These are phyloP conservation scores for Baudoinia panamericana DNA, from an alignment of 495 filamentous ascomycete genomes.

Conservation along the genomic window DNA sequence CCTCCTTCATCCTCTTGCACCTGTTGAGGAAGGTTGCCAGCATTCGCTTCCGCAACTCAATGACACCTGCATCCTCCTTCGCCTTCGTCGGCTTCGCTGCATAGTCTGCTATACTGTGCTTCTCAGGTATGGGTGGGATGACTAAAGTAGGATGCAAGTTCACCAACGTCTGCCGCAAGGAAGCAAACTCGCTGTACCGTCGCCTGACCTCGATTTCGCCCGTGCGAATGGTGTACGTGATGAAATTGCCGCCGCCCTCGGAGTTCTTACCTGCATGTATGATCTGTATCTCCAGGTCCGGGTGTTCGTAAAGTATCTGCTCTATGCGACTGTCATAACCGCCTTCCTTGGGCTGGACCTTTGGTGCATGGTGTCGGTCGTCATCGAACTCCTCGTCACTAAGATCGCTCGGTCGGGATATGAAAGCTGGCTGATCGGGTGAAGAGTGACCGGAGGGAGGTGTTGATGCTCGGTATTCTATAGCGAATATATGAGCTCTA, in stretches of 20 bases:
- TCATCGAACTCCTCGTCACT: conserved; percentile 51
- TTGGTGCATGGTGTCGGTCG: conserved; percentile 29
- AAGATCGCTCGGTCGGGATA: conserved; percentile 41
- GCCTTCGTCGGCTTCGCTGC: conserved; percentile 94
- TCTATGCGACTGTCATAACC: conserved; percentile 91
- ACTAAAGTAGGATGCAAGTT: conserved; percentile 87
- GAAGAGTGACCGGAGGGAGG: conserved; percentile 30
- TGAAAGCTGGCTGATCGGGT: conserved; percentile 41
- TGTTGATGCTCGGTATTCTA: conserved; percentile 30
- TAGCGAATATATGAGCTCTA: conserved; percentile 15
- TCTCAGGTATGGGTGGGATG: conserved; percentile 93
- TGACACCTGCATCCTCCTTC: conserved; percentile 92
- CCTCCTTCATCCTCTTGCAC: conserved; percentile 82
- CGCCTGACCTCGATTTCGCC: conserved; percentile 88
- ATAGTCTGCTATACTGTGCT: conserved; percentile 97
- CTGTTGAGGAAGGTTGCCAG: conserved; percentile 86
- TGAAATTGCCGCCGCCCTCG: conserved; percentile 79
- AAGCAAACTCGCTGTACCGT: conserved; percentile 95
- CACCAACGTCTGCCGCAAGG: conserved; percentile 72
- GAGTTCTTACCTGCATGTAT: conserved; percentile 88
- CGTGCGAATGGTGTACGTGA: conserved; percentile 92
- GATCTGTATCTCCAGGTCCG: conserved; percentile 76
- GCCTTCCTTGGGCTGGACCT: conserved; percentile 51
- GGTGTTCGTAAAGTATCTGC: conserved; percentile 91
- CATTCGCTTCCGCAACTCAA: conserved; percentile 93